Base-by-base conservation (phyloP, 139 green algal species). In the Chlorella sorokiniana region DNA sequence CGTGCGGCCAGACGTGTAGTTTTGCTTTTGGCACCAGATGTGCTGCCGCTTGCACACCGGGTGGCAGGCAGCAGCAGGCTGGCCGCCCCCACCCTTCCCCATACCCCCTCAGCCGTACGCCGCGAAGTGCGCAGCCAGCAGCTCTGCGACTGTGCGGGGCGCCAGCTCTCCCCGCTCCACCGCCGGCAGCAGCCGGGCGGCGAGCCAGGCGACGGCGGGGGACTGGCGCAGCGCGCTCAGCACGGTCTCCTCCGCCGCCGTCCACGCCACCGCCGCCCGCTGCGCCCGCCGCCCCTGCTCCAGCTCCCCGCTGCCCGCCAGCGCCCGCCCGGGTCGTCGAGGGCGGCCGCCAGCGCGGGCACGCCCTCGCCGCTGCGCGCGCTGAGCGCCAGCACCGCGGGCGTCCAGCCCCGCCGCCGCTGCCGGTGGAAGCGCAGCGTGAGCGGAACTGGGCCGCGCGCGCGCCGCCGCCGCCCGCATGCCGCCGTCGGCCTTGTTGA, bases 401-500 rank as follows among this genome's bases (percentile, higher is more conserved):
- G 69, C 61, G 62, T 44, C 83, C 83, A 87, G 23, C 33, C n/a
- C 1, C 56, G 63, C 33, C 52, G 65, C 33, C 77, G 69, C 29
- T 31, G 40, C 41, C 65, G 65, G 51, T 69, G 65, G 37, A 90
- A 76, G 77, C 83, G 76, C 54, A 89, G 7, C 7, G 81, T 88
- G 10, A 56, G 75, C 20, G 42, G 87, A 84, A 48, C 70, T 63
- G 35, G 41, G 40, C 38, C 81, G 80, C 27, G 88, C 84, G 16
- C 76, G 67, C 20, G 56, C 54, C 16, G 88, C 88, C 65, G 84
- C 81, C 3, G 41, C 38, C 61, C 75, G 40, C 22, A 73, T 88
- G 22, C 54, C 29, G 6, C 88, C 88, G 72, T 92, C 89, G 35
- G 89, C 87, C 71, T 92, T 91, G 69, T 92, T 92, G 48, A 92